Conservation (phyloP, 352 stramenopile genomes). For the Globisporangium paddicum region DNA sequence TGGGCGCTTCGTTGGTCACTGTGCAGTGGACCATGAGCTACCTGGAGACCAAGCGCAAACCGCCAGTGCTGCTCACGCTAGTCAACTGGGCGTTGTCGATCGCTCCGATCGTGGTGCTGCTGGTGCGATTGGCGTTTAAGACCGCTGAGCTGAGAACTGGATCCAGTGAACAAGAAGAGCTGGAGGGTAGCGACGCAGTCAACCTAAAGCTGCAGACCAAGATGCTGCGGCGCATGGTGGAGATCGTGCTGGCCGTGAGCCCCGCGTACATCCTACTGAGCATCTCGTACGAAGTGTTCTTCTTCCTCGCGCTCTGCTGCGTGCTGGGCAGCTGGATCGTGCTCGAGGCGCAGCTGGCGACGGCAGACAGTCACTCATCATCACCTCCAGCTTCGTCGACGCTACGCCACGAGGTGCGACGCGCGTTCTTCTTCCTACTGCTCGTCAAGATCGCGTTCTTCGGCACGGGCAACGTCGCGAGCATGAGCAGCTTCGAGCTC, state of each 20-base stretch:
- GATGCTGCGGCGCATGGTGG: slow-evolving; percentile 33
- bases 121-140: slow-evolving; percentile 14
- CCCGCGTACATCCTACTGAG: slow-evolving; percentile 70
- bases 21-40: slow-evolving; percentile 52
- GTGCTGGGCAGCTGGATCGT: slow-evolving; percentile 62
- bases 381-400: not conserved
- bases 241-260: slow-evolving; percentile 52
- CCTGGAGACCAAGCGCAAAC: slow-evolving; percentile 44
- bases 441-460: slow-evolving; percentile 85
- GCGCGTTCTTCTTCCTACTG: slow-evolving; percentile 77
- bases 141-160: not conserved
- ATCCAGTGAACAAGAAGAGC: not conserved
- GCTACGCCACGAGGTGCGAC: slow-evolving; percentile 37
- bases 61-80: slow-evolving; percentile 40
- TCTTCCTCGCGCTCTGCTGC: slow-evolving; percentile 54
- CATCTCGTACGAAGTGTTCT: slow-evolving; percentile 84
- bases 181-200: not conserved
- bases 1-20: slow-evolving; percentile 34
- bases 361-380: not conserved
- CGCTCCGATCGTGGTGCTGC: slow-evolving; percentile 30
- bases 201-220: not conserved
- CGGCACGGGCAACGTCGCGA: slow-evolving; percentile 80
- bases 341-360: slow-evolving; percentile 26
- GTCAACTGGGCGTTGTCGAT: slow-evolving; percentile 53
- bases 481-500: slow-evolving; percentile 86